Conservation (phyloP, 23 red algal genomes). For the Rhodosorus marinus region DNA sequence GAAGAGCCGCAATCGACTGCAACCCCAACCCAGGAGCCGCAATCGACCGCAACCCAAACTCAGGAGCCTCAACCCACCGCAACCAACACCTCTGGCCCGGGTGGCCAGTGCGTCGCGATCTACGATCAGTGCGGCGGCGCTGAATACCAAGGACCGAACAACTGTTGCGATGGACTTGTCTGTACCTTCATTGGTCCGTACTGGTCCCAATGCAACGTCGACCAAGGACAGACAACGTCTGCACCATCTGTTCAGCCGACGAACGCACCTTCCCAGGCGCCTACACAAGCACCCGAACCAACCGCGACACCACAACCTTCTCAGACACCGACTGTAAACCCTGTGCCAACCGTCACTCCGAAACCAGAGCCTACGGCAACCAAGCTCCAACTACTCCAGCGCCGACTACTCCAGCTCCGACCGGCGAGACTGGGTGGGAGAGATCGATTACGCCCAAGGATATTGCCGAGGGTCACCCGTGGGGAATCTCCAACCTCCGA, state of each 20-base stretch:
- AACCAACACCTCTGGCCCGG: too few relatives aligned
- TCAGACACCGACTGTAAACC: background rate
- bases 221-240: too few relatives aligned
- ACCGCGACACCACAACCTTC: background rate
- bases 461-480: too few relatives aligned
- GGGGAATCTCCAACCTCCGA: background rate
- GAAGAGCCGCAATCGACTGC: too few relatives aligned
- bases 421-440: background rate
- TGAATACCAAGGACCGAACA: background rate
- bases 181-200: background rate
- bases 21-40: too few relatives aligned
- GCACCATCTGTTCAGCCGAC: background rate
- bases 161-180: background rate
- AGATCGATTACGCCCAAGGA: background rate
- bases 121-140: background rate
- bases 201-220: too few relatives aligned
- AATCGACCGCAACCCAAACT: too few relatives aligned
- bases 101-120: too few relatives aligned
- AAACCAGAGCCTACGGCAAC: background rate
- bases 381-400: too few relatives aligned
- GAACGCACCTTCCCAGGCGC: background rate
- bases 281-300: background rate
- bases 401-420: too few relatives aligned
- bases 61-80: too few relatives aligned
- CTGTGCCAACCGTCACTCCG: background rate